Percentiles rank a stretch among this genome's conserved stretches.
Evolutionary conservation across 768 basidiomycete species (phyloP).

Genomic region (Boletellus ananas): DNA sequence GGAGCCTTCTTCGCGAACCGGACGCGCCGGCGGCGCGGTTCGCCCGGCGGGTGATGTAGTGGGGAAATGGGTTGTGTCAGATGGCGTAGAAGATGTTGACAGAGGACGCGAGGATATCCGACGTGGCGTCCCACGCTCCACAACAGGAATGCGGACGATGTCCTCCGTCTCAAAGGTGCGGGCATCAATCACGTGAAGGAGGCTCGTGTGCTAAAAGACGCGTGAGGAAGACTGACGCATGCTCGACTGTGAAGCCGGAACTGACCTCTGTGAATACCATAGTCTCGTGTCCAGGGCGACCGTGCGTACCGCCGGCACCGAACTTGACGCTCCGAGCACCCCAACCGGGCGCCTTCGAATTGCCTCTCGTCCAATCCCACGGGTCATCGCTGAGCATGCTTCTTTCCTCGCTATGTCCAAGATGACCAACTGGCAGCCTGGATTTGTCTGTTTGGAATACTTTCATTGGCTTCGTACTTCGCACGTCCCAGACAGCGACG

Average conservation of each 20-base stretch:
- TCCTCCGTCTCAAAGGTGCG: conserved; percentile 80
- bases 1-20: conserved; percentile 57
- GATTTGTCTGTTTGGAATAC: conserved; percentile 55
- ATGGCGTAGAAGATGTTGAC: conserved; percentile 9
- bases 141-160: conserved; percentile 54
- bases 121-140: conserved; percentile 13
- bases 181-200: conserved; percentile 83
- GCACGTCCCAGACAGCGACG: conserved; percentile 79
- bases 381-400: conserved; percentile 61
- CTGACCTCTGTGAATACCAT: conserved; percentile 89
- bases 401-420: conserved; percentile 39
- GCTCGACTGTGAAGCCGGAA: not conserved
- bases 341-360: conserved; percentile 68
- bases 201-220: conserved; percentile 63
- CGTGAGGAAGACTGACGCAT: conserved; percentile 6
- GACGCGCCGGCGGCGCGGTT: conserved; percentile 26
- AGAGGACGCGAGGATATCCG: conserved; percentile 9
- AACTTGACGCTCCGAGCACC: conserved; percentile 88
- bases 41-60: conserved; percentile 15
- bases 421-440: conserved; percentile 27
- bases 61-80: conserved; percentile 8
- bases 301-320: conserved; percentile 51
- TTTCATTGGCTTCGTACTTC: conserved; percentile 67
- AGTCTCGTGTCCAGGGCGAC: conserved; percentile 58
- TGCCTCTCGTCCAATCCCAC: conserved; percentile 63